A percentile compares a stretch with the other conserved stretches of the same genome.
phyloP scores from a whole-genome alignment of 257 asterid genomes.

The Verbena officinalis region DNA sequence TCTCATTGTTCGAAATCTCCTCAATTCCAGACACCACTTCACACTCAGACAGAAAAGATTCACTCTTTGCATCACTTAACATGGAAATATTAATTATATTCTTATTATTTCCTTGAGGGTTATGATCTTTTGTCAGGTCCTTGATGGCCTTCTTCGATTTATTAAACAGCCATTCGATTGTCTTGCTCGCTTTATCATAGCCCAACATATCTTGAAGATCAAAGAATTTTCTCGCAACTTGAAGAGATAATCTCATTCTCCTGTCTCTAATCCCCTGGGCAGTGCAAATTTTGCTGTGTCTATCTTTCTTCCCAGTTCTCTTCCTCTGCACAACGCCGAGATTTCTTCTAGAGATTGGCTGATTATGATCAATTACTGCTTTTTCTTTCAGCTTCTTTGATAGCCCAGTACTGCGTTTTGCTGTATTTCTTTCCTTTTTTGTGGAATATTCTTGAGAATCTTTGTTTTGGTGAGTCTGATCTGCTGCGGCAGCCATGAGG shows the following conservation, averaged over 20 bases:
- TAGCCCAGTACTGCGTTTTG: neutral
- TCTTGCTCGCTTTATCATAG: conserved; percentile 74
- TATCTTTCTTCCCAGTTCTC: conserved; percentile 55
- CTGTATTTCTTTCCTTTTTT: neutral
- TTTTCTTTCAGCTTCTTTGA: conserved; percentile 16
- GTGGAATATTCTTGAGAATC: neutral
- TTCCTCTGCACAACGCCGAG: conserved; percentile 33
- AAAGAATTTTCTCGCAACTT: conserved; percentile 68
- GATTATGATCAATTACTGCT: neutral
- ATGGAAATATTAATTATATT: neutral
- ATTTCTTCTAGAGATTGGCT: conserved; percentile 6
- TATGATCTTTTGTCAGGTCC: conserved; percentile 34
- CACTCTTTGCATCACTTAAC: conserved; percentile 35
- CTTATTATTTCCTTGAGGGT: conserved; percentile 3
- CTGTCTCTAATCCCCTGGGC: conserved; percentile 76
- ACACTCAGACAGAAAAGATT: conserved; percentile 46
- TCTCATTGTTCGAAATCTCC: conserved; percentile 30
- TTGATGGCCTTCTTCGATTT: conserved; percentile 64
- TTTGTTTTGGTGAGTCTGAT: neutral
- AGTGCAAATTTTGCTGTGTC: conserved; percentile 81
- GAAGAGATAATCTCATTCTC: conserved; percentile 72
- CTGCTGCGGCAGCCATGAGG: neutral
- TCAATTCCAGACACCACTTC: conserved; percentile 46
- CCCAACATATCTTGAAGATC: conserved; percentile 82
- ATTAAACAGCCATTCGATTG: conserved; percentile 73